These are phyloP conservation scores for Volvox reticuliferus DNA, from an alignment of 139 green algal species.

Conservation along the genomic window DNA sequence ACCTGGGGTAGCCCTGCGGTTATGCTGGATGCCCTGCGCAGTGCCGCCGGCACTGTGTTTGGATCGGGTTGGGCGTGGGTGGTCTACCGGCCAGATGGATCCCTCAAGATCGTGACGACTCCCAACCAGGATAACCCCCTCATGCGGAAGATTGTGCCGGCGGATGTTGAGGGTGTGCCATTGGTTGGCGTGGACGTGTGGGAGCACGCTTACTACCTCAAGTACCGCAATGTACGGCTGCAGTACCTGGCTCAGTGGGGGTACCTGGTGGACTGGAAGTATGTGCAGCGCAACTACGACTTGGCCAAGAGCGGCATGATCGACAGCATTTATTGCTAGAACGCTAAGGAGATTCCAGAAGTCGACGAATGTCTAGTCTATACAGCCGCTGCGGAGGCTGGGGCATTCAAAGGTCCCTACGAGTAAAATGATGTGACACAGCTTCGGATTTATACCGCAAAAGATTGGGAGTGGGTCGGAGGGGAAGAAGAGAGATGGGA, in stretches of 20 bases:
- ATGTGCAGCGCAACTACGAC: conserved; percentile 31
- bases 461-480: too few species aligned
- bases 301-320: neutral
- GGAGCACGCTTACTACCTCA: conserved; percentile 44
- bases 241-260: conserved; percentile 11
- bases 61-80: conserved; percentile 39
- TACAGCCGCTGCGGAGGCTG: too few species aligned
- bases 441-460: too few species aligned
- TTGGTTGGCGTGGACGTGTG: conserved; percentile 34
- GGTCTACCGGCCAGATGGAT: conserved; percentile 65
- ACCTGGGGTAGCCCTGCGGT: neutral
- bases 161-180: neutral
- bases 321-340: conserved; percentile 7
- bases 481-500: too few species aligned
- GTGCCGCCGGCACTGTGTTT: conserved; percentile 13
- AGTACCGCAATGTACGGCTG: conserved; percentile 28
- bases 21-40: conserved; percentile 18
- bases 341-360: too few species aligned
- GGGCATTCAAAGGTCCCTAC: too few species aligned
- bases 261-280: neutral
- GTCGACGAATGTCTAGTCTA: too few species aligned
- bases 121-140: conserved; percentile 82
- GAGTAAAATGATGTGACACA: too few species aligned
- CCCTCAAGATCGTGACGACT: conserved; percentile 82
- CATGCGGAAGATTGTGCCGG: neutral